These are phyloP conservation scores for Plasmopara halstedii DNA, from an alignment of 352 stramenopile genomes.

Conservation along the genomic window DNA sequence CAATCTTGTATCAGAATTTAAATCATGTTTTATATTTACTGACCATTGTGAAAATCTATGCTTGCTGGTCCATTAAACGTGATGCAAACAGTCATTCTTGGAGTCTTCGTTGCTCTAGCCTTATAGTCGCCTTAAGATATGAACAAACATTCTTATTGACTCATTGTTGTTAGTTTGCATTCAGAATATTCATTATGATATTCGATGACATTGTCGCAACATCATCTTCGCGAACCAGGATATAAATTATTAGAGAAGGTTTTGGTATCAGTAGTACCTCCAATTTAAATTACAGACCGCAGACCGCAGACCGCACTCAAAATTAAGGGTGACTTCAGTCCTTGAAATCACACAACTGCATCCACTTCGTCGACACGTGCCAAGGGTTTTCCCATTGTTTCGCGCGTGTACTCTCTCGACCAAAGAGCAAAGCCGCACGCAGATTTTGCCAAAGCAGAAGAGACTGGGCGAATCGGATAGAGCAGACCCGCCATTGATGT, in stretches of 20 bases:
- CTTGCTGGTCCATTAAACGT: too few relatives aligned
- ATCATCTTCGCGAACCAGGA: too few relatives aligned
- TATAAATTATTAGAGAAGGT: neutral
- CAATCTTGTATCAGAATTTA: constrained; percentile 15
- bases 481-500: constrained; percentile 41
- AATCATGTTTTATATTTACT: neutral
- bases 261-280: neutral
- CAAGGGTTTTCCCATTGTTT: constrained; percentile 46
- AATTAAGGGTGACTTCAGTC: too few relatives aligned
- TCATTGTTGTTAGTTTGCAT: too few relatives aligned
- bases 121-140: too few relatives aligned
- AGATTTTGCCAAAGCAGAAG: constrained; percentile 25
- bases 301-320: too few relatives aligned
- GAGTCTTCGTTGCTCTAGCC: too few relatives aligned
- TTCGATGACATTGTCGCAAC: too few relatives aligned
- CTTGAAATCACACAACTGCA: constrained; percentile 44
- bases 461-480: constrained; percentile 49
- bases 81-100: too few relatives aligned
- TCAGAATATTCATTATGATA: too few relatives aligned
- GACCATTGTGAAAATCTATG: too few relatives aligned
- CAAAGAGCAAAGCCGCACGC: constrained; percentile 46
- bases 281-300: neutral
- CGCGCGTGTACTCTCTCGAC: constrained; percentile 62
- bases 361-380: constrained; percentile 11
- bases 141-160: too few relatives aligned